These are phyloP conservation scores for Leccinum fuscescens DNA, from an alignment of 1,284 basidiomycete species.

Conservation along the genomic window DNA sequence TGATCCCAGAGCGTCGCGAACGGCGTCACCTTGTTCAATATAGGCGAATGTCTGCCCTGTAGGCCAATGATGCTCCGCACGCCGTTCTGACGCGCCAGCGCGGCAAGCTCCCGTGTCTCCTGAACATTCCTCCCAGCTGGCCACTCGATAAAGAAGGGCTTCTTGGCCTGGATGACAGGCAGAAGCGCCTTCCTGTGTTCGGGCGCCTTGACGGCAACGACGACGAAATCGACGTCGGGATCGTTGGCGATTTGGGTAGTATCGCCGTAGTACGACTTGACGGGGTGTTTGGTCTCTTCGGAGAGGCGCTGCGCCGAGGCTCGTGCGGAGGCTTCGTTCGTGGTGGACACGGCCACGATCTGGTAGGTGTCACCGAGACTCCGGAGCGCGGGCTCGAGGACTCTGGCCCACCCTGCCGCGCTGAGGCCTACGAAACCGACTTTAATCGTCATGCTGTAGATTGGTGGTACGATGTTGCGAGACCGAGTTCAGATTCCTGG, in stretches of 20 bases:
- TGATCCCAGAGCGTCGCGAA: neutral
- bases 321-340: slow-evolving; percentile 12
- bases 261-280: slow-evolving; percentile 17
- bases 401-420: slow-evolving; percentile 10
- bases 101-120: slow-evolving; percentile 14
- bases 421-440: slow-evolving; percentile 17
- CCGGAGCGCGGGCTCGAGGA: slow-evolving; percentile 10
- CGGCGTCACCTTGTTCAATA: slow-evolving; percentile 7
- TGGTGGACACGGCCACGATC: slow-evolving; percentile 17
- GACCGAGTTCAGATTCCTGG: neutral
- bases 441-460: slow-evolving; percentile 5
- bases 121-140: slow-evolving; percentile 10
- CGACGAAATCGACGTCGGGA: slow-evolving; percentile 15
- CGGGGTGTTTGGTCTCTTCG: slow-evolving; percentile 6
- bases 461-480: neutral
- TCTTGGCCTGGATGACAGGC: slow-evolving; percentile 17
- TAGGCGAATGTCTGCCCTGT: slow-evolving; percentile 16
- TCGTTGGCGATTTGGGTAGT: slow-evolving; percentile 17
- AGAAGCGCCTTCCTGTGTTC: slow-evolving; percentile 12
- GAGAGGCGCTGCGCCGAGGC: slow-evolving; percentile 14
- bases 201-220: slow-evolving; percentile 16
- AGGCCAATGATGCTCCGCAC: slow-evolving; percentile 11
- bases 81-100: slow-evolving; percentile 11
- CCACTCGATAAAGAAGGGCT: slow-evolving; percentile 17
- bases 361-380: slow-evolving; percentile 15